Evolutionary conservation across 1,139 yeast genomes (phyloP).

Genomic region (Geotrichum histeridarum): DNA sequence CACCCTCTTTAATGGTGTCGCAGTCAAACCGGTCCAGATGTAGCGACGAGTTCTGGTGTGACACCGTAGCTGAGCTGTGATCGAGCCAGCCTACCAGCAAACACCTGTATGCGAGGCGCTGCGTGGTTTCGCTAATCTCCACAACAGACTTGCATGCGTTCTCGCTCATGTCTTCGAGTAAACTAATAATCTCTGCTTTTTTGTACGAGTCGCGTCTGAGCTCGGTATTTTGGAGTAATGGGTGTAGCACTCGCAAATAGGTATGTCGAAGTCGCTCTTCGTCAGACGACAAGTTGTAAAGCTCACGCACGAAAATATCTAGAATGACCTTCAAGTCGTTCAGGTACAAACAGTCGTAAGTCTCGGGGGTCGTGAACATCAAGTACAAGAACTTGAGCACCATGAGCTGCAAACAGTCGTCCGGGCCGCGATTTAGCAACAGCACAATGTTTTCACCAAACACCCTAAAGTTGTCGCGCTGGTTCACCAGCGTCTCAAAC

Average conservation of each 20-base stretch:
- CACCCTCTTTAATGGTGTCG: neutral
- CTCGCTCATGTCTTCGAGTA: constrained; percentile 46
- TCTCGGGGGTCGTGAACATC: constrained; percentile 61
- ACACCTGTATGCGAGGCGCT: constrained; percentile 59
- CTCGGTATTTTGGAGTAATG: constrained; percentile 57
- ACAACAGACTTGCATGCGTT: constrained; percentile 17
- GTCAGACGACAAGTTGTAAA: constrained; percentile 58
- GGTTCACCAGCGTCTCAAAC: constrained; percentile 28
- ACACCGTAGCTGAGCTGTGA: constrained; percentile 16
- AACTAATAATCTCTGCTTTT: constrained; percentile 47
- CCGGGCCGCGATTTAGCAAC: constrained; percentile 73
- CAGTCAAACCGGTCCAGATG: neutral
- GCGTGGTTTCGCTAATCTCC: constrained; percentile 40
- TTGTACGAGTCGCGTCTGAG: constrained; percentile 54
- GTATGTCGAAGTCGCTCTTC: constrained; percentile 66
- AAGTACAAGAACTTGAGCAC: constrained; percentile 73
- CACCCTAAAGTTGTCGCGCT: constrained; percentile 39
- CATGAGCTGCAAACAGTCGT: constrained; percentile 66
- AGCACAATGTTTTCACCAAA: constrained; percentile 54
- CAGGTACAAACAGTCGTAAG: constrained; percentile 66
- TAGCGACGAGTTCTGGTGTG: neutral
- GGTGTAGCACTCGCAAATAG: constrained; percentile 68
- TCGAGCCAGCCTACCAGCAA: constrained; percentile 54
- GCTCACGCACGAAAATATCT: constrained; percentile 79
- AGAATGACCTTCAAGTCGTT: constrained; percentile 82